Evolutionary conservation across 345 rosid genomes (phyloP), one percentile per base, ranked within the genome.

Genomic region (Gossypium herbaceum): DNA sequence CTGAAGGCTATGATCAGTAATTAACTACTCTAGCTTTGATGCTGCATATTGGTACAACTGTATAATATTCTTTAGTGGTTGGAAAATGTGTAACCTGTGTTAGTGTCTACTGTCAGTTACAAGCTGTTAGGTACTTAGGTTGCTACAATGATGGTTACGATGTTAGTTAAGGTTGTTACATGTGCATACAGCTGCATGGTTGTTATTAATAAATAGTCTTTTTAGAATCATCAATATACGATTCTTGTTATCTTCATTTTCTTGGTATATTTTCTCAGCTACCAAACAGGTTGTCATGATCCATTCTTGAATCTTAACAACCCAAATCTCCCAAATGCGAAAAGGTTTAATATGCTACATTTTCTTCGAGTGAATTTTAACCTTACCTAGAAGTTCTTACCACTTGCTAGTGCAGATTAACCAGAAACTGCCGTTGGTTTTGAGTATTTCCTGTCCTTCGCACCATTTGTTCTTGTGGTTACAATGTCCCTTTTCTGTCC

Each of bases 1-100:
- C 85, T 72, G 92, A 92, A 79, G 98, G 97, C 85, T 86, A 86
- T 79, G 98, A 94, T 76, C 74, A 83, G 98, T 94, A 86, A 81
- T 82, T 76, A 64, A 63, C 77, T 72, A 52, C 27, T 8, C 45
- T 60, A 45, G 7, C 25, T 15, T 66, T 59, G 17, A 25, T 50
- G 44, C 25, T 25, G 41, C 27, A 67, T 67, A 47, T 27, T 9
- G n/a, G n/a, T 67, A 7, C 72, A 13, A 24, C 7, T 48, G n/a
- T 61, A 34, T 34, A 34, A 34, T 34, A 34, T 7, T 25, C 22
- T 68, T 48, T 68, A 25, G 43, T 22, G 4, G 20, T 3, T 12
- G 50, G 52, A 19, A 13, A 11, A 43, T 44, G 51, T 66, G 58
- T 48, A 2, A 22, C 7, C 25, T 44, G 41, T 43, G 41, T 34